Conservation (phyloP, 306 rosid species). For the Lotus japonicus region DNA sequence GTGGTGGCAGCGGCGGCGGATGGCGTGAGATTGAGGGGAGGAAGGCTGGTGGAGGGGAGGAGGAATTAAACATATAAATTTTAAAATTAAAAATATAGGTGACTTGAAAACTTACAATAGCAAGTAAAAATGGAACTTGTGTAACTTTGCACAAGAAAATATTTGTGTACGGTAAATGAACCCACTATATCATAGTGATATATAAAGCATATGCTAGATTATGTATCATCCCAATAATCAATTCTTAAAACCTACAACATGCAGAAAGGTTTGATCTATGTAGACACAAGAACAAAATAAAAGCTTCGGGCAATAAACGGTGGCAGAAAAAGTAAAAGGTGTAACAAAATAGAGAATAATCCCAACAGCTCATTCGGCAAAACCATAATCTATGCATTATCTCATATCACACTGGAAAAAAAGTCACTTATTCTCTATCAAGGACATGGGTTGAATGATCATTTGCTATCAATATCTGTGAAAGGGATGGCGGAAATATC, state of each 20-base stretch:
- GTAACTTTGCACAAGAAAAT: too few species aligned
- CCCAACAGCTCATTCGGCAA: neutral
- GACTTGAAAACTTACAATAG: too few species aligned
- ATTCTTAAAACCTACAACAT: neutral
- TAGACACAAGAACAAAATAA: too few species aligned
- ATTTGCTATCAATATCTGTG: neutral
- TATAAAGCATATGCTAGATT: too few species aligned
- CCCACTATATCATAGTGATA: neutral
- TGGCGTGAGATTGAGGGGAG: too few species aligned
- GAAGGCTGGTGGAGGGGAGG: too few species aligned
- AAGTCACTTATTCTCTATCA: neutral
- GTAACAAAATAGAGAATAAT: neutral
- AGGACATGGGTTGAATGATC: neutral
- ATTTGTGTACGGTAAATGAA: too few species aligned
- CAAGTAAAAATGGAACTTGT: too few species aligned
- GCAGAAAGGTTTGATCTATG: neutral
- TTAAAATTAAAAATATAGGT: too few species aligned
- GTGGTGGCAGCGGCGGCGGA: too few species aligned
- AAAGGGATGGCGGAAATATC: neutral
- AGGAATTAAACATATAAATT: too few species aligned
- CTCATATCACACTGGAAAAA: neutral
- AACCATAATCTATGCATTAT: neutral
- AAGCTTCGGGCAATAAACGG: neutral
- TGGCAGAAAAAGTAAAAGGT: neutral
- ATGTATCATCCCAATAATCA: neutral